phyloP scores from a whole-genome alignment of 768 basidiomycete genomes.

The Cytidiella melzeri region DNA sequence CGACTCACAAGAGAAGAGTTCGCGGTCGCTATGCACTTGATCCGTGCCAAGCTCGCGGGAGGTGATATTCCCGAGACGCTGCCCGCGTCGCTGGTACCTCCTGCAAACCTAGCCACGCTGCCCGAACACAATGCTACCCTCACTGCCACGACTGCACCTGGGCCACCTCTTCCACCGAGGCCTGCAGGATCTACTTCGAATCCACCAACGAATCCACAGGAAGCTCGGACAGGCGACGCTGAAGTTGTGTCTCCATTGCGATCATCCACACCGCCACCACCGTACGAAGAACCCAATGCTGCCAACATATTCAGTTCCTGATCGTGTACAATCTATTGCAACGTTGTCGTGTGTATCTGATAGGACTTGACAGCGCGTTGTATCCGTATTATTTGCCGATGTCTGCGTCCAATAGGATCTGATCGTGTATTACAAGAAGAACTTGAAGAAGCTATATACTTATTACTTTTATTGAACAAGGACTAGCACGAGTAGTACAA shows the following conservation, averaged over 20 bases:
- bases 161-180: not conserved
- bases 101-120: constrained; percentile 1
- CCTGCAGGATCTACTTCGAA: not conserved
- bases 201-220: not conserved
- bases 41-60: constrained; percentile 77
- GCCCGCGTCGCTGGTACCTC: constrained; percentile 5
- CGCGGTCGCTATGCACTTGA: constrained; percentile 91
- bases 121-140: not conserved
- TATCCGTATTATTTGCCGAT: too few relatives aligned
- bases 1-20: constrained; percentile 82
- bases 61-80: not conserved
- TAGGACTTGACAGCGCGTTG: too few relatives aligned
- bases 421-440: too few relatives aligned
- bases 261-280: constrained; percentile 1
- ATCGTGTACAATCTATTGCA: too few relatives aligned
- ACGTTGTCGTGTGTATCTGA: too few relatives aligned
- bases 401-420: too few relatives aligned
- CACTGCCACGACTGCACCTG: not conserved
- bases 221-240: not conserved
- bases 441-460: too few relatives aligned
- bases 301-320: too few relatives aligned
- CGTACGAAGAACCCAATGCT: constrained; percentile 1
- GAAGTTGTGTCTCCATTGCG: not conserved
- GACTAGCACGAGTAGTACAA: too few relatives aligned
- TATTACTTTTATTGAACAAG: too few relatives aligned